Evolutionary conservation across 306 rosid species (phyloP), one percentile per base, ranked within the genome.

Genomic region (Quercus ilex): DNA sequence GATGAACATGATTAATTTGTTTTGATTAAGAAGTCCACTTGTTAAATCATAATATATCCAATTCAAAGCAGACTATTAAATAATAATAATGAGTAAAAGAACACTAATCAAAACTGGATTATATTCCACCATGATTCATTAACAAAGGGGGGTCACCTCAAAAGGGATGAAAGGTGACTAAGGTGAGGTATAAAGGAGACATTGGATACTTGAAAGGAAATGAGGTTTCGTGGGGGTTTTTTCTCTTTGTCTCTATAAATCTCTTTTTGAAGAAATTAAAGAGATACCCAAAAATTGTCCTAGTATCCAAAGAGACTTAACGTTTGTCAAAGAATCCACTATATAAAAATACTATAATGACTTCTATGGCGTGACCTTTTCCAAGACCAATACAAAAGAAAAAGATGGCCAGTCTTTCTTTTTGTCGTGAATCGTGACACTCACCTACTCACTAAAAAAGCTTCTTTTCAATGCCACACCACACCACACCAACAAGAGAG

Each of bases 291-390:
- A 69, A 79, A 69, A 87, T 87, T 93, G 97, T 93, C 97, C 89
- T 89, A 88, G 93, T 77, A 81, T 67, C 86, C 74, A 79, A 80
- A 79, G 78, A 80, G 83, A 91, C 88, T 85, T 86, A 86, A 89
- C 91, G 92, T 91, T 93, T 96, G 98, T 93, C 97, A 84, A 17
- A 90, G 99, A 93, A 89, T 96, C 99, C 83, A 78, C 82, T 31
- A 53, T 76, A 81, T 85, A 84, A 71, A 68, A 41, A 8, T 41
- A 41, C 63, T 82, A 79, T 74, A 41, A 41, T 41, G 9, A 52
- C n/a, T 74, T 77, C 21, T 73, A 69, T 73, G 74, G 77, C 84
- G 81, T 91, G 84, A 89, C 91, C 89, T 90, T 88, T 89, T 79
- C 84, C 86, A 81, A 85, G 73, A 75, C 85, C 88, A 59, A 87